Conservation (phyloP, 2,329 filamentous ascomycete species). For the Drechslerella dactyloides region DNA sequence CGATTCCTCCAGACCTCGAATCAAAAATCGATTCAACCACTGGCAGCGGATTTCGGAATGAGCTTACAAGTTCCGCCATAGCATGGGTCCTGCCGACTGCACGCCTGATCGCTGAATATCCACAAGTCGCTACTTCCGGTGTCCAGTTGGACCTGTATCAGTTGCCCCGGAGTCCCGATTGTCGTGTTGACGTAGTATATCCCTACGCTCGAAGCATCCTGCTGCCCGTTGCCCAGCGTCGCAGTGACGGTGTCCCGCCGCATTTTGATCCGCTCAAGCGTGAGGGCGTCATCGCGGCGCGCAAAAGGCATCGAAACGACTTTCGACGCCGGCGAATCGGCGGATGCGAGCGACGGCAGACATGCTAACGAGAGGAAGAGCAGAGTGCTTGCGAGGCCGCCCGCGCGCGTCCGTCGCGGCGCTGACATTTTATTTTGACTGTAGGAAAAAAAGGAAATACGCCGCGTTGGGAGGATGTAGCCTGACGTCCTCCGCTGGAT, state of each 20-base stretch:
- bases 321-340: conserved; percentile 10
- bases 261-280: conserved; percentile 28
- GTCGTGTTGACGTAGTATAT: conserved; percentile 65
- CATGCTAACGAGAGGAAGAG: conserved; percentile 35
- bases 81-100: conserved; percentile 16
- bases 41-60: not conserved
- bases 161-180: conserved; percentile 66
- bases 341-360: conserved; percentile 6
- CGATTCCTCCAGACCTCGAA: not conserved
- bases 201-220: conserved; percentile 25
- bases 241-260: conserved; percentile 27
- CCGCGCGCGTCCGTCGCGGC: conserved; percentile 21
- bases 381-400: conserved; percentile 19
- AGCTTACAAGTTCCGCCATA: conserved; percentile 43
- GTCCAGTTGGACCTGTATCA: conserved; percentile 66
- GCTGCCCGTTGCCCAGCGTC: conserved; percentile 39
- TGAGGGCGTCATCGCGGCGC: conserved; percentile 38
- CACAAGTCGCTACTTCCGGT: conserved; percentile 70
- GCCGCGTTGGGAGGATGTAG: not conserved
- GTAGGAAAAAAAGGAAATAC: not conserved
- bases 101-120: conserved; percentile 57
- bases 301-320: conserved; percentile 47
- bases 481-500: not conserved
- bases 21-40: no score
- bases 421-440: not conserved